A percentile compares a stretch with the other conserved stretches of the same genome.
Evolutionary conservation across 768 basidiomycete species (phyloP).

Genomic region (Macrolepiota fuliginosa): DNA sequence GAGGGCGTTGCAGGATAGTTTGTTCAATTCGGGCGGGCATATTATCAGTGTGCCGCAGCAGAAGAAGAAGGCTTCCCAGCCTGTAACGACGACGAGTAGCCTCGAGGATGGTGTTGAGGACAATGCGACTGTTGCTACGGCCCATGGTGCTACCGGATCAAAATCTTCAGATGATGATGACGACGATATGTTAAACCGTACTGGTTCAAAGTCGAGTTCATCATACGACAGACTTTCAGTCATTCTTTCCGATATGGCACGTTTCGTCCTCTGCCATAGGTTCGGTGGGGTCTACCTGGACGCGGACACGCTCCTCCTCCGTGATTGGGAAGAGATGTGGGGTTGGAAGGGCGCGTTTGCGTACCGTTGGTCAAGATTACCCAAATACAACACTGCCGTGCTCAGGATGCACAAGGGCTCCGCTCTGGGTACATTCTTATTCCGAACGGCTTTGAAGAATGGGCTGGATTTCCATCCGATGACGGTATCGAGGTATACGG

Average conservation of each 20-base stretch:
- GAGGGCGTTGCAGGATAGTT: conserved; percentile 63
- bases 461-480: conserved; percentile 94
- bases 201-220: conserved; percentile 83
- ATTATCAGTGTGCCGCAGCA: conserved; percentile 60
- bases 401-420: conserved; percentile 86
- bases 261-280: conserved; percentile 92
- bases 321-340: conserved; percentile 98
- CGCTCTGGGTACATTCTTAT: conserved; percentile 85
- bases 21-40: conserved; percentile 88
- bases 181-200: conserved; percentile 63
- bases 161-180: conserved; percentile 36
- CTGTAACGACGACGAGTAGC: conserved; percentile 13
- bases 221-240: conserved; percentile 91
- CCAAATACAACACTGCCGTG: conserved; percentile 93
- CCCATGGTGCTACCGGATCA: conserved; percentile 19
- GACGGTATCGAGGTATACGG: conserved; percentile 83
- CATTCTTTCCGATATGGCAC: conserved; percentile 93
- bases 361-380: conserved; percentile 90
- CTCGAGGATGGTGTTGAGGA: conserved; percentile 30
- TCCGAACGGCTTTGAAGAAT: conserved; percentile 89
- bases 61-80: conserved; percentile 28
- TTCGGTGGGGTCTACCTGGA: conserved; percentile 95
- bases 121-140: conserved; percentile 48
- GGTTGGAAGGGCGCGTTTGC: conserved; percentile 94
- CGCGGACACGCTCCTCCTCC: conserved; percentile 87